Evolutionary conservation across 352 stramenopile species (phyloP).

Genomic region (Blastocystis sp.): DNA sequence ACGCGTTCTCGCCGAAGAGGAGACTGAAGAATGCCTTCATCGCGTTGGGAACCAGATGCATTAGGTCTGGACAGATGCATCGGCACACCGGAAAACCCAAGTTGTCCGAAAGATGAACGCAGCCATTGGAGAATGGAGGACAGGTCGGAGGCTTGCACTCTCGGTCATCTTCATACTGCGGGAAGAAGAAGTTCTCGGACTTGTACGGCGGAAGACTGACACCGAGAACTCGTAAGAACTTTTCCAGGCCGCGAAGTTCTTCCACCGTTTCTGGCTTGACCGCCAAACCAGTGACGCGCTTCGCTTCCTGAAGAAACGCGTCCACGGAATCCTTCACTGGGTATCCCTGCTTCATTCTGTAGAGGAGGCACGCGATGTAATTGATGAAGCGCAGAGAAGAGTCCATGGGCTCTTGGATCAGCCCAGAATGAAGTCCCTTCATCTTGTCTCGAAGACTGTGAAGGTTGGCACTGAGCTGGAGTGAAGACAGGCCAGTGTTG

Average conservation of each 20-base stretch:
- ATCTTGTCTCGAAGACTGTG: background rate
- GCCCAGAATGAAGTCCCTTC: background rate
- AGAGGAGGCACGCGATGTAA: background rate
- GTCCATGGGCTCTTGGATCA: background rate
- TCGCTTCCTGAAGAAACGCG: too few relatives aligned
- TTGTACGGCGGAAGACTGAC: too few relatives aligned
- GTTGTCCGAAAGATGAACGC: background rate
- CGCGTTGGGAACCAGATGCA: background rate
- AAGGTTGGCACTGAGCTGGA: background rate
- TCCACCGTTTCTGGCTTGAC: too few relatives aligned
- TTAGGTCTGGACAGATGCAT: background rate
- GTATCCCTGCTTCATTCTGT: too few relatives aligned
- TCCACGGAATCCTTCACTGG: too few relatives aligned
- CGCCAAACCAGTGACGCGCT: too few relatives aligned
- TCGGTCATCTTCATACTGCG: too few relatives aligned
- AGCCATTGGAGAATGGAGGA: background rate
- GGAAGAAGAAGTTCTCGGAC: too few relatives aligned
- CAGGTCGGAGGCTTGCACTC: background rate
- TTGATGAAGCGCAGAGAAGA: background rate
- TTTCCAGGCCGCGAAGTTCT: too few relatives aligned
- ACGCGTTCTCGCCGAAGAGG: too few relatives aligned
- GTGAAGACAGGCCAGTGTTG: background rate
- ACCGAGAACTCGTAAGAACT: too few relatives aligned
- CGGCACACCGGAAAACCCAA: background rate
- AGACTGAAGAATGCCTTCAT: background rate